Evolutionary conservation across 441 rosid genomes (phyloP).

Genomic region (Bruguiera hainesii): DNA sequence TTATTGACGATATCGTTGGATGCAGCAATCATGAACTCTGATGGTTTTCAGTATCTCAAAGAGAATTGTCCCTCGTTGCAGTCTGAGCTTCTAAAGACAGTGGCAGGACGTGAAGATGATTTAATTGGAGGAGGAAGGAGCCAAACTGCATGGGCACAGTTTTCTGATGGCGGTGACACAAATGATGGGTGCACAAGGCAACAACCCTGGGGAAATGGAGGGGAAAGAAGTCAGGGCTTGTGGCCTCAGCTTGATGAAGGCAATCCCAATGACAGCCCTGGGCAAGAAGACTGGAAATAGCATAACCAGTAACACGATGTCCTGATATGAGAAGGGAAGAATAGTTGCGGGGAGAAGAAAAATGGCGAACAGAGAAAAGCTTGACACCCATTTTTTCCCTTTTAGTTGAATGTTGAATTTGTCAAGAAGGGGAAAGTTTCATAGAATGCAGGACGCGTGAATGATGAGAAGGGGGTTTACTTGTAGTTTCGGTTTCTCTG

Average conservation of each 20-base stretch:
- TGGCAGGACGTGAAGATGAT: constrained; percentile 75
- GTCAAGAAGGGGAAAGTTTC: too few species aligned
- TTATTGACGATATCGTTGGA: constrained; percentile 3
- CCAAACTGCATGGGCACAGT: constrained; percentile 82
- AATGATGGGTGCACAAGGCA: constrained; percentile 70
- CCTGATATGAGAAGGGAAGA: background rate
- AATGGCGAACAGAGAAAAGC: background rate
- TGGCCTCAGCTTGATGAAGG: constrained; percentile 66
- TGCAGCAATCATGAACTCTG: constrained; percentile 66
- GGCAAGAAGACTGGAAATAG: constrained; percentile 40
- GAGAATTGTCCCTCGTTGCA: constrained; percentile 44
- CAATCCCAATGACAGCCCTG: constrained; percentile 48
- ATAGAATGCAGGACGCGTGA: too few species aligned
- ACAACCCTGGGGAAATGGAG: constrained; percentile 62
- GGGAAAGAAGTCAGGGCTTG: constrained; percentile 53
- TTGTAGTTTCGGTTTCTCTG: too few species aligned
- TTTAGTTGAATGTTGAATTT: too few species aligned
- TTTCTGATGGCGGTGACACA: constrained; percentile 79
- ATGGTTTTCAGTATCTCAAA: constrained; percentile 56
- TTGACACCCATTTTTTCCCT: too few species aligned
- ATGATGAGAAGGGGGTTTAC: too few species aligned
- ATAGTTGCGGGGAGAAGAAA: background rate
- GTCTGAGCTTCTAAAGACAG: constrained; percentile 54
- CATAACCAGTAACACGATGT: background rate
- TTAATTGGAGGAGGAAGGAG: constrained; percentile 61